A percentile compares a stretch with the other conserved stretches of the same genome.
These are phyloP conservation scores for Populus davidiana DNA, from an alignment of 345 rosid species.

Conservation along the genomic window DNA sequence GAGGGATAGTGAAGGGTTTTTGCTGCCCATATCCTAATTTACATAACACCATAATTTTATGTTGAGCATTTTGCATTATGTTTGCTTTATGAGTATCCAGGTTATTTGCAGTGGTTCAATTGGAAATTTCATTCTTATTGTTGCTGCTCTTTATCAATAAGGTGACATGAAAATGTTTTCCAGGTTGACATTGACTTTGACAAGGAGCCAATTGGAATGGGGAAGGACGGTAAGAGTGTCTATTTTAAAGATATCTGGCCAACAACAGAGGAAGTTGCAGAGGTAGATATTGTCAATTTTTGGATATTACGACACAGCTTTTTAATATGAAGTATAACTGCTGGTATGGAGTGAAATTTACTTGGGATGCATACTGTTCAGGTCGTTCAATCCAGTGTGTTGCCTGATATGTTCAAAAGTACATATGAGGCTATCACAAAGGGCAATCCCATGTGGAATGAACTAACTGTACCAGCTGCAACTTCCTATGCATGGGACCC, in stretches of 20 bases:
- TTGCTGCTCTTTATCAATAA: background rate
- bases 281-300: slow-evolving; percentile 44
- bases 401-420: slow-evolving; percentile 91
- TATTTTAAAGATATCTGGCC: slow-evolving; percentile 97
- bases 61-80: background rate
- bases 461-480: slow-evolving; percentile 57
- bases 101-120: background rate
- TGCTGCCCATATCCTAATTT: background rate
- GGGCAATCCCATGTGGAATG: slow-evolving; percentile 96
- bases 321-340: slow-evolving; percentile 7
- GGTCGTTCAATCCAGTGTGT: slow-evolving; percentile 90
- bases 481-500: slow-evolving; percentile 78
- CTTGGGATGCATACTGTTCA: slow-evolving; percentile 25
- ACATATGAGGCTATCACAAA: slow-evolving; percentile 89
- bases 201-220: slow-evolving; percentile 84
- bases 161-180: slow-evolving; percentile 10
- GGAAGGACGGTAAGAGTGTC: slow-evolving; percentile 76
- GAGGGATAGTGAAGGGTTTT: too few species aligned
- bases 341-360: slow-evolving; percentile 7
- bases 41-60: background rate
- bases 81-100: background rate
- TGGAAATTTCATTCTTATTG: background rate
- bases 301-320: background rate
- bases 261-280: slow-evolving; percentile 77
- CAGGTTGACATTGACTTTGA: slow-evolving; percentile 97